Percentiles rank a stretch among this genome's conserved stretches.
Conservation (phyloP, 2,329 filamentous ascomycete species). For the Fusarium napiforme region DNA sequence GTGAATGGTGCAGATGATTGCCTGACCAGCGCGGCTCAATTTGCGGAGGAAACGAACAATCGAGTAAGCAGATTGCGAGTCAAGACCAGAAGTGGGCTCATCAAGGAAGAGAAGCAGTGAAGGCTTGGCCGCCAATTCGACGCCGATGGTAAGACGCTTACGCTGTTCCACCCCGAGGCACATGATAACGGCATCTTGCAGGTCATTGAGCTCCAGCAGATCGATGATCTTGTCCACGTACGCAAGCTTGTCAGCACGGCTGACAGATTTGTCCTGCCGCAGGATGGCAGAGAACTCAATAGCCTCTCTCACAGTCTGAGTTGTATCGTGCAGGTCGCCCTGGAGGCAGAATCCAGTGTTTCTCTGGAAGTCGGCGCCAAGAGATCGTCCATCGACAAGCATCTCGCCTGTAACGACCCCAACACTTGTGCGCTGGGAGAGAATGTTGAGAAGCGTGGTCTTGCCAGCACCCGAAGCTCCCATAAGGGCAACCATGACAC, state of each 20-base stretch:
- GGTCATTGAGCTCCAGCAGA: slow-evolving; percentile 71
- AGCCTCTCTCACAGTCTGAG: slow-evolving; percentile 72
- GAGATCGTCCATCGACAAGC: slow-evolving; percentile 76
- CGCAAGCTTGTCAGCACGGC: slow-evolving; percentile 69
- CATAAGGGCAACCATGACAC: slow-evolving; percentile 82
- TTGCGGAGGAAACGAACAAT: slow-evolving; percentile 69
- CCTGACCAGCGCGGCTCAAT: slow-evolving; percentile 66
- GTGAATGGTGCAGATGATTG: slow-evolving; percentile 69
- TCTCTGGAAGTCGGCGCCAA: slow-evolving; percentile 78
- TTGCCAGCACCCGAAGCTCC: slow-evolving; percentile 86
- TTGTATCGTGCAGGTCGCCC: slow-evolving; percentile 71
- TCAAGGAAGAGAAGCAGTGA: slow-evolving; percentile 70
- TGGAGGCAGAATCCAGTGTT: slow-evolving; percentile 76
- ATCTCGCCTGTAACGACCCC: slow-evolving; percentile 80
- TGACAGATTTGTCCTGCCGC: slow-evolving; percentile 65
- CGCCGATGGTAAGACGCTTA: slow-evolving; percentile 64
- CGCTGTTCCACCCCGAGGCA: slow-evolving; percentile 69
- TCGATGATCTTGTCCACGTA: slow-evolving; percentile 74
- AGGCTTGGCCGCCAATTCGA: slow-evolving; percentile 64
- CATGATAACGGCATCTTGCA: slow-evolving; percentile 69
- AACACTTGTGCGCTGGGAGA: slow-evolving; percentile 77
- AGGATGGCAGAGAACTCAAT: slow-evolving; percentile 73
- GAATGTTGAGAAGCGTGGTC: slow-evolving; percentile 82
- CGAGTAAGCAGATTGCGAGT: slow-evolving; percentile 66
- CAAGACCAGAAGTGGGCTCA: slow-evolving; percentile 67